Evolutionary conservation across 1,284 basidiomycete species (phyloP), one percentile per base, ranked within the genome.

Genomic region (Ganoderma boninense): DNA sequence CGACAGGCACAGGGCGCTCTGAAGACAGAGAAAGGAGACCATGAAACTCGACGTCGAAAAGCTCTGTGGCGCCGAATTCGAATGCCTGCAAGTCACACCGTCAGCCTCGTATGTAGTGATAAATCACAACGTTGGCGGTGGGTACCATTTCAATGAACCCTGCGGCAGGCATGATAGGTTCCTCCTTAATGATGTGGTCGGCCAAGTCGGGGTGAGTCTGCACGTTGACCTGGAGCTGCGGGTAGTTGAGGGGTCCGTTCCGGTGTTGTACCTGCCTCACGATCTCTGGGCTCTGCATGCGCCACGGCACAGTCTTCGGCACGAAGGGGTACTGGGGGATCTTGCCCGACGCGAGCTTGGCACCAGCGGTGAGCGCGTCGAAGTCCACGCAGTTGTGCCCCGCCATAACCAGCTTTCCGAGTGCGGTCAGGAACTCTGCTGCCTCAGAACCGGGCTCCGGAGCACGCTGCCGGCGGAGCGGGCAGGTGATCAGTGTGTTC

Each of bases 161-260:
- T 20, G 84, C 78, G 1, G 84, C 84, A 1, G 85, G 84, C 79
- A 87, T 81, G 66, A 86, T 85, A 0, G 84, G 80, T 63, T 85
- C 79, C 26, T 73, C 75, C 38, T 79, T 79, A 62, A 86, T 82
- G 56, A 85, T 75, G 72, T 86, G 85, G 38, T 84, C 78, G 0
- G 80, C 81, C 3, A 86, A 70, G 2, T 67, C 74, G 0, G 83
- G 82, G 71, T 84, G 84, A 2, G 81, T 83, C 26, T 76, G 67
- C 8, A 75, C 64, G 71, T 81, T 82, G 57, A 83, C 77, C 62
- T 77, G 75, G 5, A 85, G 75, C 43, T 81, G 75, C 1, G 73
- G 71, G 54, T 77, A 77, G 59, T 82, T 82, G 8, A 83, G 74
- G 10, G 82, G 82, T 0, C 83, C 83, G 26, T 79, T 76, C 10